Percentiles rank a stretch among this genome's conserved stretches.
Conservation (phyloP, 768 basidiomycete genomes). For the Podaxis rugospora region DNA sequence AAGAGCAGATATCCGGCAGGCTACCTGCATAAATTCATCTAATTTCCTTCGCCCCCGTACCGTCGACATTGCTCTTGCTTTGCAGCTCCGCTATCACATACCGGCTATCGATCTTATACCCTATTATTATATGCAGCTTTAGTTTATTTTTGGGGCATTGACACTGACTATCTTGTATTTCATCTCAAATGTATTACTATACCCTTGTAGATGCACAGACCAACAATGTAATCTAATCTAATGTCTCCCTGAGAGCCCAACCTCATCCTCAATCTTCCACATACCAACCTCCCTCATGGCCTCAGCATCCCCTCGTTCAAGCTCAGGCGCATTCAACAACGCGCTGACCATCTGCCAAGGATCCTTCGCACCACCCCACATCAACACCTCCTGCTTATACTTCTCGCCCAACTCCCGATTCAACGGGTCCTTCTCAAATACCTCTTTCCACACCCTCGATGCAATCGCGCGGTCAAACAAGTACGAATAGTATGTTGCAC, state of each 20-base stretch:
- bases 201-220: too few relatives aligned
- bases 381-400: constrained; percentile 72
- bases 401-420: constrained; percentile 73
- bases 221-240: too few relatives aligned
- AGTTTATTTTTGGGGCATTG: too few relatives aligned
- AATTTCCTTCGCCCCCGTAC: too few relatives aligned
- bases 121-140: too few relatives aligned
- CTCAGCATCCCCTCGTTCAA: constrained; percentile 68
- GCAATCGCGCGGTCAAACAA: constrained; percentile 96
- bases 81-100: too few relatives aligned
- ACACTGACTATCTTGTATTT: too few relatives aligned
- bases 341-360: constrained; percentile 90
- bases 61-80: too few relatives aligned
- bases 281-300: constrained; percentile 89
- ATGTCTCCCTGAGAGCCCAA: constrained; percentile 56
- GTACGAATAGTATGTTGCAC: constrained; percentile 97
- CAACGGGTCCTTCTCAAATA: constrained; percentile 70
- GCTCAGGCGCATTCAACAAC: constrained; percentile 56
- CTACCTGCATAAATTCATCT: too few relatives aligned
- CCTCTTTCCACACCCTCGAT: constrained; percentile 77
- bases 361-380: constrained; percentile 84
- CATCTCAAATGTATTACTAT: too few relatives aligned
- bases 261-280: constrained; percentile 83
- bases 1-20: too few relatives aligned
- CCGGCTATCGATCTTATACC: too few relatives aligned